Base-by-base conservation (phyloP, 208 protist genomes). In the Leishmania guyanensis region DNA sequence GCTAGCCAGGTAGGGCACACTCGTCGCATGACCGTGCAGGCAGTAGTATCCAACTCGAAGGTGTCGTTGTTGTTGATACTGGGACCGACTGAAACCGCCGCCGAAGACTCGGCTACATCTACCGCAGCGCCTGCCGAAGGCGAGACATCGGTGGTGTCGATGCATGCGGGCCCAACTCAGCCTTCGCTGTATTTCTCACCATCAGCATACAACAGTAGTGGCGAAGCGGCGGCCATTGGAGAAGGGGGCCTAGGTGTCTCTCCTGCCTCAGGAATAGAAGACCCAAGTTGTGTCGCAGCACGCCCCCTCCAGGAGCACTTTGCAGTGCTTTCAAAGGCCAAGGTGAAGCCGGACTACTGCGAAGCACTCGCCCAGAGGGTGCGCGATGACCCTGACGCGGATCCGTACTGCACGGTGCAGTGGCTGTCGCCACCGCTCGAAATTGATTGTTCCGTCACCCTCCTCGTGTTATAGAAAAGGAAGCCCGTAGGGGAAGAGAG, bases 21-120 rank as follows among this genome's bases (percentile, higher is more conserved):
- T 33, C 88, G 94, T 39, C 48, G 64, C 6, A 33, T 97, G 26
- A 80, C 56, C n/a, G 70, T 93, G 10, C 78, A 82, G 54, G 79
- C 78, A 14, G 82, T 97, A 0, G 88, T 93, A 54, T 89, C 89
- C 0, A 93, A 97, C 71, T 65, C 82, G 20, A 91, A 90, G 68
- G 92, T 85, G 60, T 89, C 89, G 8, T 58, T 93, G 46, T 75
- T 94, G 39, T 70, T 89, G 16, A 43, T 87, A 46, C 22, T 79
- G 50, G 79, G 76, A 14, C 75, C 84, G 51, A 76, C 78, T 1
- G 82, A 82, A 64, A 75, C 62, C 16, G 78, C 68, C 53, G 82
- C 65, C 8, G 82, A 77, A 12, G 36, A 39, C 26, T 64, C 76
- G 56, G 43, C 53, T 5, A 43, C 58, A 9, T n/a, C 36, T 48